Evolutionary conservation across 768 basidiomycete species (phyloP).

Genomic region (Agaricus subrufescens): DNA sequence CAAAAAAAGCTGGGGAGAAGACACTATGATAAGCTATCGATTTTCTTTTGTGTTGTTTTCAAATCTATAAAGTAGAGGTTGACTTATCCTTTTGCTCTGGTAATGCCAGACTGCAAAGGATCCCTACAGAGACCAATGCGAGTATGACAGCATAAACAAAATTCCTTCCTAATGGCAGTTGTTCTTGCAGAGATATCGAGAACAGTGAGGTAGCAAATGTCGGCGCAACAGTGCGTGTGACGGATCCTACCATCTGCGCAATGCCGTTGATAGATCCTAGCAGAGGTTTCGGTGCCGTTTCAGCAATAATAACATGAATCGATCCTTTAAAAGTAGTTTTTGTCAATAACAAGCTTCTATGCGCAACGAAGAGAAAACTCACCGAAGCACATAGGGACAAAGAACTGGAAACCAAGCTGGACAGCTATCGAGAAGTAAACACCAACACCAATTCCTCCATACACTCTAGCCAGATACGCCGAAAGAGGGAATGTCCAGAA

Average conservation of each 20-base stretch:
- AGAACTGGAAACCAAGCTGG: conserved; percentile 25
- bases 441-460: conserved; percentile 26
- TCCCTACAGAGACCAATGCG: conserved; percentile 19
- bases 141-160: conserved; percentile 35
- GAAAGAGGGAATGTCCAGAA: conserved; percentile 30
- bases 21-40: too few species aligned
- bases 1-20: too few species aligned
- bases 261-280: conserved; percentile 53
- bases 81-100: background rate
- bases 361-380: background rate
- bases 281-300: conserved; percentile 30
- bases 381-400: conserved; percentile 32
- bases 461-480: conserved; percentile 25
- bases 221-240: conserved; percentile 48
- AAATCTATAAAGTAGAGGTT: background rate
- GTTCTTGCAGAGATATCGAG: conserved; percentile 41
- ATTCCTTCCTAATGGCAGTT: conserved; percentile 38
- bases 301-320: conserved; percentile 41
- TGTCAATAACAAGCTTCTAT: background rate
- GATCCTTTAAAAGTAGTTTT: conserved; percentile 28
- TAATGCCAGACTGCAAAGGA: conserved; percentile 10
- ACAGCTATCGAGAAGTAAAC: conserved; percentile 25
- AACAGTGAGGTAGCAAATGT: conserved; percentile 54
- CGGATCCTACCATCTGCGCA: conserved; percentile 47
- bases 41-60: background rate